Conservation (phyloP, 371 early-diverging fungal species). For the Mortierella sp. region DNA sequence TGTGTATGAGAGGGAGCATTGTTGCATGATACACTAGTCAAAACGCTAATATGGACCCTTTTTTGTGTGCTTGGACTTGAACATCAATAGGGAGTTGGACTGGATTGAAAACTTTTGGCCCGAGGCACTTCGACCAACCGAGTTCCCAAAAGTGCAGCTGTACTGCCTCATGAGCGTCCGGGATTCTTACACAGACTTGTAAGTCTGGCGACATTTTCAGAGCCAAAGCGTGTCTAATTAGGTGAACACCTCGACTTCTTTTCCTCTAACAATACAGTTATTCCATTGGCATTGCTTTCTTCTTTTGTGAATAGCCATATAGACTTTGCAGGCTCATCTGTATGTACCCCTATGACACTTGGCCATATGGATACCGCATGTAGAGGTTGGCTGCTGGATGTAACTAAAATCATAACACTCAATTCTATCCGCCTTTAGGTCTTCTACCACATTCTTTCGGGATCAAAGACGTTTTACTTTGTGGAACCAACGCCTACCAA, state of each 20-base stretch:
- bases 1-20: neutral
- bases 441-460: constrained; percentile 87
- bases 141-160: constrained; percentile 88
- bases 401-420: neutral
- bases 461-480: constrained; percentile 90
- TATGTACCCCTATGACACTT: constrained; percentile 50
- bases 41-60: neutral
- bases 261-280: neutral
- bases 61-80: neutral
- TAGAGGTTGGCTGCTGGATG: neutral
- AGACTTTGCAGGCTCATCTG: constrained; percentile 94
- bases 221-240: neutral
- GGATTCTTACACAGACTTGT: constrained; percentile 92
- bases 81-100: constrained; percentile 80
- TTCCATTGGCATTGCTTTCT: neutral
- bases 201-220: constrained; percentile 48
- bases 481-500: constrained; percentile 87
- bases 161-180: constrained; percentile 94
- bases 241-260: neutral
- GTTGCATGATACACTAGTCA: neutral
- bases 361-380: neutral
- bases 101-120: constrained; percentile 93
- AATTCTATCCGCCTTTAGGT: constrained; percentile 56
- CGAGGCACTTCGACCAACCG: constrained; percentile 61
- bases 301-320: constrained; percentile 70